Base-by-base conservation (phyloP, 805 yeast species). In the Ogataea corticis region DNA sequence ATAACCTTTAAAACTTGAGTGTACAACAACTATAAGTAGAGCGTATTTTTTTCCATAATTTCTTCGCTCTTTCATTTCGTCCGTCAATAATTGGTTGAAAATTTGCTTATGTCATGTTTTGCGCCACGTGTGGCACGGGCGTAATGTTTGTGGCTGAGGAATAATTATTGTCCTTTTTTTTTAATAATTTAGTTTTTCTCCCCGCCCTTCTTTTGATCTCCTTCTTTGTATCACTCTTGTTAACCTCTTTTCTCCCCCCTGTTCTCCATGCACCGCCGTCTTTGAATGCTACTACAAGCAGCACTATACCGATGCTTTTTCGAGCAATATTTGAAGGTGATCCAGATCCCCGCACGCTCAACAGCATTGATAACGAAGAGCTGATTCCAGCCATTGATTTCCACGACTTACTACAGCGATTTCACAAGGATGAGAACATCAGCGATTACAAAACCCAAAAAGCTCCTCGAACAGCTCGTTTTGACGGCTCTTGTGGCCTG, bases 291-390 rank as follows among this genome's bases (percentile, higher is more conserved):
- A 37, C 36, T 16, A 18, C 34, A 21, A 29, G 30, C 36, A 27
- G 40, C 29, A 32, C 40, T 18, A 30, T 30, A 17, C 7, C 15
- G 15, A 16, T 14, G 18, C n/a, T 9, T 17, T 13, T 11, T 25
- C 6, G 29, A 30, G 15, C 9, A 25, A 5, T 37, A 37, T 25
- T 25, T 37, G 32, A 15, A 25, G 12, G 31, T 28, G 32, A 15
- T 28, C 40, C 31, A 17, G 40, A 37, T 10, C 12, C 40, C 11
- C 40, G 40, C 21, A 27, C 43, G 3, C 13, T 53, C 17, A 57
- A 62, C 34, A 54, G 56, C 12, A 55, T 61, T 28, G 66, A 63
- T 38, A 63, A 63, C 45, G 67, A 63, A 42, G 63, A 62, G 36
- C 52, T 52, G 31, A 57, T 58, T 10, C 64, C 66, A 2, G 52